Base-by-base conservation (phyloP, 371 early-diverging fungal genomes). In the Dinochytrium kinnereticum region DNA sequence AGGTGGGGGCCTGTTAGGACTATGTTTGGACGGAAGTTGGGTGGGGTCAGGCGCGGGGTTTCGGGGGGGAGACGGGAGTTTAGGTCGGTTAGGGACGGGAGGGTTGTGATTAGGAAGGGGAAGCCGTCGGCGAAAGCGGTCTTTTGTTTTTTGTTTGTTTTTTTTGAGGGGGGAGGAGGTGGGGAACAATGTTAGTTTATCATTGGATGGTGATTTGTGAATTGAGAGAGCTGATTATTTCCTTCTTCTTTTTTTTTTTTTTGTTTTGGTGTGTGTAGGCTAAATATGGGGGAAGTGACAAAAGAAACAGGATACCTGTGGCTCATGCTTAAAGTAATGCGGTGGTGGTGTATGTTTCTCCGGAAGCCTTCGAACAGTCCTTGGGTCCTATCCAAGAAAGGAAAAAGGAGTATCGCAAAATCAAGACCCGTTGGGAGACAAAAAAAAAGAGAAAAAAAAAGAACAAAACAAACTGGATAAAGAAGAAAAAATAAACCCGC, bases 21-120 rank as follows among this genome's bases (percentile, higher is more conserved):
- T 37, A 85, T 76, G 77, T 85, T 85, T 38, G 85, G 81, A 1
- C 85, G 78, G 71, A 85, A 85, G 36, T 77, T 72, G n/a, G 28
- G 67, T 24, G 72, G 59, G 7, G 40, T 30, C 33, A 76, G 57
- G 10, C 44, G 59, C n/a, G 61, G 69, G 31, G 53, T 64, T 24
- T n/a, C 55, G 36, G 49, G 39, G 24, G 38, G 1, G 57, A 78
- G 61, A 1, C 72, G 69, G 13, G 50, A 5, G 71, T 80, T 78
- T 0, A 85, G 72, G 59, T 77, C 80, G 17, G 17, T 40, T 24
- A 83, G 26, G 40, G 81, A 78, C 1, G 70, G 64, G 17, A 51
- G 36, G 51, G 76, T 70, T 30, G 74, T 37, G 37, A 85, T n/a
- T 13, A 83, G 72, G 68, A 85, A 76, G n/a, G 85, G 83, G 50